Percentiles rank a stretch among this genome's conserved stretches.
Evolutionary conservation across 495 filamentous ascomycete species (phyloP).

Genomic region (Talaromyces liani): DNA sequence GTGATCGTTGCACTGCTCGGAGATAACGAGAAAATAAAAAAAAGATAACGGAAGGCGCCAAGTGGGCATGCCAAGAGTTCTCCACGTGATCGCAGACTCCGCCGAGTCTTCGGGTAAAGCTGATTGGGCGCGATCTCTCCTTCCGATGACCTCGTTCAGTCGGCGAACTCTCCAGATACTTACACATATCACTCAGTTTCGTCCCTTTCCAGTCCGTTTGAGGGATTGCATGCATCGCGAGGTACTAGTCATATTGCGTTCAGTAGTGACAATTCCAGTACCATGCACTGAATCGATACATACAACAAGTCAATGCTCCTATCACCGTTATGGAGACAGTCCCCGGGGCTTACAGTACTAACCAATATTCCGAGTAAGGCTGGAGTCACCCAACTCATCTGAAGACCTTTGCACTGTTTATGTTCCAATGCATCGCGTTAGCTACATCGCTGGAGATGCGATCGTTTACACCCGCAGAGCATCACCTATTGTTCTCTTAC

Average conservation of each 20-base stretch:
- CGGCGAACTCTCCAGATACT: neutral
- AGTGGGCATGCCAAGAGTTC: conserved; percentile 19
- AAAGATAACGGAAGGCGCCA: conserved; percentile 42
- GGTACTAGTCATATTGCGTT: neutral
- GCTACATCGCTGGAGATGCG: conserved; percentile 3
- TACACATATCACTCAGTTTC: neutral
- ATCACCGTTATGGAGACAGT: neutral
- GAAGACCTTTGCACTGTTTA: neutral
- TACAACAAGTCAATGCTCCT: neutral
- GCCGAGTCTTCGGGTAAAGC: conserved; percentile 10
- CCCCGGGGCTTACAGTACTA: neutral
- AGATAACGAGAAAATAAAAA: conserved; percentile 28
- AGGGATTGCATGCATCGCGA: neutral
- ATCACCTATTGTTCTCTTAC: neutral
- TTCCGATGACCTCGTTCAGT: conserved; percentile 5
- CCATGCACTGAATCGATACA: neutral
- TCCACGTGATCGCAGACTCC: conserved; percentile 19
- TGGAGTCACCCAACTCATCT: neutral
- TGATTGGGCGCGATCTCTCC: conserved; percentile 16
- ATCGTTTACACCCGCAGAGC: conserved; percentile 5
- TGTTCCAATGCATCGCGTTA: conserved; percentile 3
- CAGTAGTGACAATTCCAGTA: neutral
- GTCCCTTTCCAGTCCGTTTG: neutral
- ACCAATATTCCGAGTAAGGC: neutral
- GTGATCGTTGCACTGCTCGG: neutral